A percentile compares a stretch with the other conserved stretches of the same genome.
Conservation (phyloP, 2,329 filamentous ascomycete species). For the Paecilomyces fulvus region DNA sequence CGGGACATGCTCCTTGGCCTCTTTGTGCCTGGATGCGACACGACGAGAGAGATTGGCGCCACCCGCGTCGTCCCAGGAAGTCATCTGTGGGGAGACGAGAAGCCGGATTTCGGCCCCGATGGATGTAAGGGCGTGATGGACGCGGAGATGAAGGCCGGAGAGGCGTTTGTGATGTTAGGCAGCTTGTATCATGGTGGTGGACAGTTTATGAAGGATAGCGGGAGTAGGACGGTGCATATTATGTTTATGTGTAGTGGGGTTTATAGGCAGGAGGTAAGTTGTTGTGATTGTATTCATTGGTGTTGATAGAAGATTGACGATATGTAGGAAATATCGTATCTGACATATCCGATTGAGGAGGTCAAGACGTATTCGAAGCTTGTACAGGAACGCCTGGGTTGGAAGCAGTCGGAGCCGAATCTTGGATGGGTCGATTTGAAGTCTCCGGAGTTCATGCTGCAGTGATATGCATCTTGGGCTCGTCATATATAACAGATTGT, state of each 20-base stretch:
- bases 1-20: slow-evolving; percentile 29
- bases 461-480: neutral
- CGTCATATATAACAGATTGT: neutral
- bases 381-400: slow-evolving; percentile 30
- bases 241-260: slow-evolving; percentile 34
- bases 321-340: slow-evolving; percentile 22
- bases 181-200: slow-evolving; percentile 32
- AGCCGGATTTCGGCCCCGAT: slow-evolving; percentile 25
- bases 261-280: slow-evolving; percentile 24
- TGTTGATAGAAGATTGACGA: neutral
- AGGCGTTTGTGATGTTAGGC: slow-evolving; percentile 32
- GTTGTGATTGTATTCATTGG: neutral
- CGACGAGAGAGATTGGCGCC: slow-evolving; percentile 26
- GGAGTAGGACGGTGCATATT: slow-evolving; percentile 28
- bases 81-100: slow-evolving; percentile 32
- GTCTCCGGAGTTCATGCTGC: slow-evolving; percentile 19
- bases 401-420: slow-evolving; percentile 34
- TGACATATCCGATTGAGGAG: slow-evolving; percentile 30
- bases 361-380: slow-evolving; percentile 30
- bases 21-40: slow-evolving; percentile 31
- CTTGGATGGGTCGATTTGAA: slow-evolving; percentile 35
- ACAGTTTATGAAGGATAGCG: slow-evolving; percentile 18
- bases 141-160: slow-evolving; percentile 26
- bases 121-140: slow-evolving; percentile 18
- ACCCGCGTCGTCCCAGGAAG: slow-evolving; percentile 30